Evolutionary conservation across 2,329 filamentous ascomycete genomes (phyloP).

Genomic region (Diplodia sapinea): DNA sequence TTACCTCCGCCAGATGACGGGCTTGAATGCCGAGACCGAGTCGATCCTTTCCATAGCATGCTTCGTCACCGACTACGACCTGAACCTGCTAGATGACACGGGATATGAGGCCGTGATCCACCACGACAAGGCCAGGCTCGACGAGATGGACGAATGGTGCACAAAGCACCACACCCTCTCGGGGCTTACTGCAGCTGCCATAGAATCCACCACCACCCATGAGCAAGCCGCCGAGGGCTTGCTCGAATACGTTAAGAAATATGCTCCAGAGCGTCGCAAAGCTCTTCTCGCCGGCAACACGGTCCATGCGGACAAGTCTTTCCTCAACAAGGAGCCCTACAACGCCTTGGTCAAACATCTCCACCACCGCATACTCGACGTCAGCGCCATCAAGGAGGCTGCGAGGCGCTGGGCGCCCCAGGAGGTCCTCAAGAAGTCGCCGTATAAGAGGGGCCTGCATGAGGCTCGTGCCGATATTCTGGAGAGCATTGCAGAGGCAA

Average conservation of each 20-base stretch:
- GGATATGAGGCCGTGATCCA: constrained; percentile 85
- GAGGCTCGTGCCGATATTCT: constrained; percentile 87
- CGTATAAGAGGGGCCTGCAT: constrained; percentile 77
- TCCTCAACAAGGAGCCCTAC: constrained; percentile 78
- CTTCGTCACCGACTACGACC: constrained; percentile 81
- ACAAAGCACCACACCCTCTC: constrained; percentile 76
- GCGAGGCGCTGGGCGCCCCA: constrained; percentile 76
- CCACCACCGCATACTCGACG: constrained; percentile 89
- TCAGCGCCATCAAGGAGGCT: constrained; percentile 91
- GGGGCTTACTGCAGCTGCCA: constrained; percentile 79
- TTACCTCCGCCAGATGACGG: constrained; percentile 77
- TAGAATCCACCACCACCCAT: constrained; percentile 74
- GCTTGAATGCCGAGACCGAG: constrained; percentile 77
- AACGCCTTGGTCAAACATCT: constrained; percentile 74
- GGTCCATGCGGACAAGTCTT: constrained; percentile 86
- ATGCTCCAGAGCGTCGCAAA: constrained; percentile 68
- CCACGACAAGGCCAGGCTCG: constrained; percentile 71
- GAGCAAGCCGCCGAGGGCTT: constrained; percentile 74
- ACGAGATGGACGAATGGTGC: constrained; percentile 90
- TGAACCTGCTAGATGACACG: constrained; percentile 74
- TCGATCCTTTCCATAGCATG: constrained; percentile 91
- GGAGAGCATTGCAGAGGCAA: constrained; percentile 92
- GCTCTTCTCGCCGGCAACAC: constrained; percentile 89
- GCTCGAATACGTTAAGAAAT: constrained; percentile 75
- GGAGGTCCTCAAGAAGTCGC: constrained; percentile 66